phyloP scores from a whole-genome alignment of 1,284 basidiomycete species.

The Boletus hoseneyae region DNA sequence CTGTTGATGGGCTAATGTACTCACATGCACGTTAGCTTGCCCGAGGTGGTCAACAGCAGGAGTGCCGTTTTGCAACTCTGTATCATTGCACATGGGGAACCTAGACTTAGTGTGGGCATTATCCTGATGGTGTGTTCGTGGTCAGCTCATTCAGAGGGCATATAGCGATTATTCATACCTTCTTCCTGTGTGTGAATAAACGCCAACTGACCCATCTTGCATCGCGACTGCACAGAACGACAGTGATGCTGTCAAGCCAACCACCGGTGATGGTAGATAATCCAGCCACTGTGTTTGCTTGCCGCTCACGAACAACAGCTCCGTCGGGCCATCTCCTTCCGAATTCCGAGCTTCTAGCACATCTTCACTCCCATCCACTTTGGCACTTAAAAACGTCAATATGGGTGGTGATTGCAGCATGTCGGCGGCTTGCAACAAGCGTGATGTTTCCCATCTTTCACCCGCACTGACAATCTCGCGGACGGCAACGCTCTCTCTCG shows the following conservation, averaged over 20 bases:
- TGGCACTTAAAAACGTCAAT: conserved; percentile 54
- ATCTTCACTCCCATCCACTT: conserved; percentile 65
- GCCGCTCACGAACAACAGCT: conserved; percentile 62
- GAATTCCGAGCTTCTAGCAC: conserved; percentile 80
- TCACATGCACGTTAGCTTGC: conserved; percentile 74
- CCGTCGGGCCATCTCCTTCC: conserved; percentile 61
- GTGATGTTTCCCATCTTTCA: conserved; percentile 24
- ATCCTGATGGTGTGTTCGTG: conserved; percentile 42
- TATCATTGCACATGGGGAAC: conserved; percentile 66
- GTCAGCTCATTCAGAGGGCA: conserved; percentile 6
- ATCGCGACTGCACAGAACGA: conserved; percentile 73
- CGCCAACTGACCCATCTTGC: conserved; percentile 72
- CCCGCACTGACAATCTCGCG: conserved; percentile 45
- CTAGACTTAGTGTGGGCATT: conserved; percentile 74
- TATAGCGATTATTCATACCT: conserved; percentile 44
- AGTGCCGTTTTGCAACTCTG: conserved; percentile 62
- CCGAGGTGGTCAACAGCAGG: conserved; percentile 68
- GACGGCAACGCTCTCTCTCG: conserved; percentile 45
- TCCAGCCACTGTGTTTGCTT: conserved; percentile 85
- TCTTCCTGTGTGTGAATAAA: conserved; percentile 79
- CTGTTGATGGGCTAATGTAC: conserved; percentile 22
- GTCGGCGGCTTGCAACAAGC: conserved; percentile 22
- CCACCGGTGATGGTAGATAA: conserved; percentile 70
- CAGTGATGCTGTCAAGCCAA: conserved; percentile 62
- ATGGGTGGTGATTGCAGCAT: conserved; percentile 49